These are phyloP conservation scores for Ophiostoma quercus DNA, from an alignment of 2,329 filamentous ascomycete species.

Conservation along the genomic window DNA sequence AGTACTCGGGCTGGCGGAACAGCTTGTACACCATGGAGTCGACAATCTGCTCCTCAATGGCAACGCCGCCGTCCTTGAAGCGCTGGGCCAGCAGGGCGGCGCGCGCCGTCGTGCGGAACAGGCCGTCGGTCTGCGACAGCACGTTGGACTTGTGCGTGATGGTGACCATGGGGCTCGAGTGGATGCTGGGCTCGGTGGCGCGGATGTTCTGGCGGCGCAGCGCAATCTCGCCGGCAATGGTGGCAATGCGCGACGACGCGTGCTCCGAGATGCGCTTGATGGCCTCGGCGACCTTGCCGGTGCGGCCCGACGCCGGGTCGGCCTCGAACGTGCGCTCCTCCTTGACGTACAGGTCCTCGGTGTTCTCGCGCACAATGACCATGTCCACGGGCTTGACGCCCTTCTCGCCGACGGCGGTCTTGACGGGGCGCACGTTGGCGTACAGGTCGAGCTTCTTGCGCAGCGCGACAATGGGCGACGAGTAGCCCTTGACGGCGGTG, in stretches of 20 bases:
- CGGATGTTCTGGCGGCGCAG: conserved; percentile 78
- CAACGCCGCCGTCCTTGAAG: conserved; percentile 52
- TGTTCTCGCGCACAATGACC: conserved; percentile 98
- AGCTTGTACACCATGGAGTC: conserved; percentile 99
- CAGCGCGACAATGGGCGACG: conserved; percentile 90
- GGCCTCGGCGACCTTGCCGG: conserved; percentile 84
- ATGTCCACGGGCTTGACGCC: conserved; percentile 76
- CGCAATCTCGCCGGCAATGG: conserved; percentile 93
- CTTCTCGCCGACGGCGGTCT: conserved; percentile 62
- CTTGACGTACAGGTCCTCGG: conserved; percentile 97
- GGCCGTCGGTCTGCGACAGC: conserved; percentile 88
- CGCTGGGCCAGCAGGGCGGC: conserved; percentile 61
- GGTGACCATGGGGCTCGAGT: conserved; percentile 71
- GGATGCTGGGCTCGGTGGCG: conserved; percentile 53
- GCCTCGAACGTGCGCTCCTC: conserved; percentile 76
- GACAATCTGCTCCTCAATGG: conserved; percentile 94
- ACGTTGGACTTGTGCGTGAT: conserved; percentile 99
- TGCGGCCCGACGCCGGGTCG: conserved; percentile 46
- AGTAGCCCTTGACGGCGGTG: conserved; percentile 88
- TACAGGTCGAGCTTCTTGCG: conserved; percentile 93
- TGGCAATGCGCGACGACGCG: conserved; percentile 78
- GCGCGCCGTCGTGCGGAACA: conserved; percentile 80
- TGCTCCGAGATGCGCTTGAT: conserved; percentile 94
- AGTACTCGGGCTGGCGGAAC: conserved; percentile 88
- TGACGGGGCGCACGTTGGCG: conserved; percentile 95